Evolutionary conservation across 768 basidiomycete species (phyloP).

Genomic region (Agrocybe pediades): DNA sequence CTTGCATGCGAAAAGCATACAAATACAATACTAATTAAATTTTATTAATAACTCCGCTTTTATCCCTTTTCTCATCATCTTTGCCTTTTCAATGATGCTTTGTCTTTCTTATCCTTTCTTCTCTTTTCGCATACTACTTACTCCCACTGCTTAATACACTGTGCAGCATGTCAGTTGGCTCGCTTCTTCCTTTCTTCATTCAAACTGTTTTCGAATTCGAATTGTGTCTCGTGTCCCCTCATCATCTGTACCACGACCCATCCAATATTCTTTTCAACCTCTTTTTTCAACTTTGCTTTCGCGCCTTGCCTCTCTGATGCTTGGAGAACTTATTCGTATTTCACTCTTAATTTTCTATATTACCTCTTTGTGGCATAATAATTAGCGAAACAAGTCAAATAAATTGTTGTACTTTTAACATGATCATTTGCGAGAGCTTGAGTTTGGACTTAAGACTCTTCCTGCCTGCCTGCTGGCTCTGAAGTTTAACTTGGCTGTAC

Average conservation of each 20-base stretch:
- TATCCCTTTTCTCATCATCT: slow-evolving; percentile 1
- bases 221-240: too few relatives aligned
- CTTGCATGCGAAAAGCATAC: background rate
- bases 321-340: background rate
- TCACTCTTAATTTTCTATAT: background rate
- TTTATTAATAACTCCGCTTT: slow-evolving; percentile 3
- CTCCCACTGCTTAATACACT: background rate
- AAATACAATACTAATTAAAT: background rate
- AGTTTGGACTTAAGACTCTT: too few relatives aligned
- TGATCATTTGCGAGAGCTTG: too few relatives aligned
- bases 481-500: too few relatives aligned
- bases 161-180: too few relatives aligned
- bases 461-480: too few relatives aligned
- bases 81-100: background rate
- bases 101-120: slow-evolving; percentile 1
- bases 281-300: too few relatives aligned
- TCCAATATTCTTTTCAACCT: background rate
- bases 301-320: background rate
- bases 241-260: slow-evolving; percentile 10
- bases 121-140: background rate
- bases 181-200: background rate
- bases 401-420: background rate
- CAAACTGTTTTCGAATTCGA: background rate
- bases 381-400: background rate
- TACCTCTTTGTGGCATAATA: background rate